Evolutionary conservation across 2,329 filamentous ascomycete species (phyloP).

Genomic region (Podosphaera aphanis): DNA sequence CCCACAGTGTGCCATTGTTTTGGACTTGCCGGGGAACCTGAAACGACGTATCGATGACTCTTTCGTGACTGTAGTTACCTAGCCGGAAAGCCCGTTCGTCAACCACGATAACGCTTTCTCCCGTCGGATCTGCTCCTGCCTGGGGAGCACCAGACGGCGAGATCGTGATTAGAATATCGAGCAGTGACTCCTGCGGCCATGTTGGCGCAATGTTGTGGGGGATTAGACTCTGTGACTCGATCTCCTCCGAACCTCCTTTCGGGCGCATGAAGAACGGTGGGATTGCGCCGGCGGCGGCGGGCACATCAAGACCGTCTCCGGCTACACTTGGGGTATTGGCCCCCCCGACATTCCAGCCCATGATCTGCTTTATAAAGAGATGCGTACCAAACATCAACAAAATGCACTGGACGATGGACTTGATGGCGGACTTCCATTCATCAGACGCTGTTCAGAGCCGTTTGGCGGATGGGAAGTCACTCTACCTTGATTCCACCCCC

Average conservation of each 20-base stretch:
- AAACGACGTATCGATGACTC: constrained; percentile 56
- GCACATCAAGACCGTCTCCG: constrained; percentile 29
- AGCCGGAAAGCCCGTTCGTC: constrained; percentile 60
- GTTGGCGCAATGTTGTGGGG: constrained; percentile 62
- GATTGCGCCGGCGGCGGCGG: constrained; percentile 30
- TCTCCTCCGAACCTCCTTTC: constrained; percentile 29
- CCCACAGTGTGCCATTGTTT: constrained; percentile 82
- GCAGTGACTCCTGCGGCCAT: constrained; percentile 54
- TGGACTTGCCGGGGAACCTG: constrained; percentile 57
- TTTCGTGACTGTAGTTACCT: constrained; percentile 56
- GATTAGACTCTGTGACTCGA: constrained; percentile 37
- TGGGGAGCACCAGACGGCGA: constrained; percentile 50
- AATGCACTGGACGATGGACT: constrained; percentile 24
- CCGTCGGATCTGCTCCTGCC: constrained; percentile 38
- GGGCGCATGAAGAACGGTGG: constrained; percentile 43
- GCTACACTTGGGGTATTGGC: constrained; percentile 25
- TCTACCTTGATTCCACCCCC: neutral
- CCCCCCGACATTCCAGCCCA: constrained; percentile 21
- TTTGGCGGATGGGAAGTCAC: neutral
- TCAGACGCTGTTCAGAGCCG: neutral
- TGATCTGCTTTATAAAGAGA: constrained; percentile 29
- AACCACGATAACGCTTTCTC: constrained; percentile 43
- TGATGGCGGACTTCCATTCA: constrained; percentile 11
- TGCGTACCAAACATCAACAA: constrained; percentile 35
- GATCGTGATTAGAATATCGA: constrained; percentile 72